Evolutionary conservation across 495 filamentous ascomycete genomes (phyloP).

Genomic region (Immersiella caudata): DNA sequence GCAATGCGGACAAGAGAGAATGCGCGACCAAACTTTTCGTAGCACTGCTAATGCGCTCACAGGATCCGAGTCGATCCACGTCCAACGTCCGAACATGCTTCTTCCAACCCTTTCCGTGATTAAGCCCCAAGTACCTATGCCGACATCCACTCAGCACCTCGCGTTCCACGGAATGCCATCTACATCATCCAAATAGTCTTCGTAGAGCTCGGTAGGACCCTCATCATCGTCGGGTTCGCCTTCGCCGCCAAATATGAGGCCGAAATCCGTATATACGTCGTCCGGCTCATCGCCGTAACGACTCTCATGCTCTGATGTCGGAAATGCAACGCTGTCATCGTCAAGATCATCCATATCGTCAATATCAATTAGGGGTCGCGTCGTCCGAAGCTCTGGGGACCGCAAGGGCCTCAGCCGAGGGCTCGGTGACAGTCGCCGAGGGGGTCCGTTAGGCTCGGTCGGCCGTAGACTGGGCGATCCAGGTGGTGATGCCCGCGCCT

Average conservation of each 20-base stretch:
- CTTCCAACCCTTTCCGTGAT: background rate
- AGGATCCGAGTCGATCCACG: no score
- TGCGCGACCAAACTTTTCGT: slow-evolving; percentile 12
- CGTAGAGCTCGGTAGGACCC: slow-evolving; percentile 26
- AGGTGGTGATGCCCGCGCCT: slow-evolving; percentile 20
- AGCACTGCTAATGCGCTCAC: slow-evolving; percentile 18
- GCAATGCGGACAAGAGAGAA: slow-evolving; percentile 6
- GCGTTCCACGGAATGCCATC: slow-evolving; percentile 42
- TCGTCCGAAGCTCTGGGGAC: slow-evolving; percentile 34
- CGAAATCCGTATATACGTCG: slow-evolving; percentile 54
- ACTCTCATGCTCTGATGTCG: slow-evolving; percentile 47
- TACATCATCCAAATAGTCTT: slow-evolving; percentile 40
- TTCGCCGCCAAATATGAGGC: slow-evolving; percentile 45
- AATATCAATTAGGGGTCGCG: slow-evolving; percentile 16
- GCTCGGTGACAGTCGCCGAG: slow-evolving; percentile 26
- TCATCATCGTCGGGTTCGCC: slow-evolving; percentile 28
- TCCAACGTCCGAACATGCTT: background rate
- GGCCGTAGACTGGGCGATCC: slow-evolving; percentile 22
- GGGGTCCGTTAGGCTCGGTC: slow-evolving; percentile 4
- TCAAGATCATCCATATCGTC: slow-evolving; percentile 35
- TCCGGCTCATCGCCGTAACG: slow-evolving; percentile 47
- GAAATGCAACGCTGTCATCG: slow-evolving; percentile 45
- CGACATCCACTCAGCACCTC: slow-evolving; percentile 26
- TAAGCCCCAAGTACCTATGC: background rate
- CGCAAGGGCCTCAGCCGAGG: slow-evolving; percentile 28